phyloP scores from a whole-genome alignment of 2,329 filamentous ascomycete genomes.

The Aspergillus eucalypticola region DNA sequence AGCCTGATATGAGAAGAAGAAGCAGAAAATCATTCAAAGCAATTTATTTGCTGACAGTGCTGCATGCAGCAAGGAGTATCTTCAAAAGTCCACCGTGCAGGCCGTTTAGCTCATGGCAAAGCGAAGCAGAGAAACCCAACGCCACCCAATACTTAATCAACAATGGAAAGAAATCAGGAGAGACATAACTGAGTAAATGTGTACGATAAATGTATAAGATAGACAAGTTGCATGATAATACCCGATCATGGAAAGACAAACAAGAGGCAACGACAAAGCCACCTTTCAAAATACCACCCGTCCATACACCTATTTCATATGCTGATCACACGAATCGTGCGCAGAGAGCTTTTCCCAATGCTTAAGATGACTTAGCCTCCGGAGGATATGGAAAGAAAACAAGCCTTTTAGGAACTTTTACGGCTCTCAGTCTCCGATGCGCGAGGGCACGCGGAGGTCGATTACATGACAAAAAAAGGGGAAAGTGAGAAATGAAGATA shows the following conservation, averaged over 20 bases:
- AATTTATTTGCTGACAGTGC: neutral
- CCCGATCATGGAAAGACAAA: neutral
- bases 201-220: neutral
- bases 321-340: conserved; percentile 11
- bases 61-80: neutral
- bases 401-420: neutral
- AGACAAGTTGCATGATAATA: neutral
- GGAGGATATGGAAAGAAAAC: conserved; percentile 2
- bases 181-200: conserved; percentile 1
- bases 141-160: neutral
- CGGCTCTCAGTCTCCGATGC: neutral
- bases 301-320: conserved; percentile 10
- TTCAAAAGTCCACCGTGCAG: neutral
- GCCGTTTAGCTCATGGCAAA: neutral
- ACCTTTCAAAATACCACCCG: conserved; percentile 9
- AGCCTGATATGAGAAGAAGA: neutral
- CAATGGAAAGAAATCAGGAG: neutral
- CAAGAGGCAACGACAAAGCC: conserved; percentile 3
- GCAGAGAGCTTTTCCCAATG: conserved; percentile 11
- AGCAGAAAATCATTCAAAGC: neutral
- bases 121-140: neutral
- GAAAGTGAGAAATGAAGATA: neutral
- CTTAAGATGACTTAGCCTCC: conserved; percentile 10
- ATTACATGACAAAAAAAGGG: neutral
- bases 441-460: neutral